These are phyloP conservation scores for Pulicaria dysenterica DNA, from an alignment of 129 eudicot genomes.

Conservation along the genomic window DNA sequence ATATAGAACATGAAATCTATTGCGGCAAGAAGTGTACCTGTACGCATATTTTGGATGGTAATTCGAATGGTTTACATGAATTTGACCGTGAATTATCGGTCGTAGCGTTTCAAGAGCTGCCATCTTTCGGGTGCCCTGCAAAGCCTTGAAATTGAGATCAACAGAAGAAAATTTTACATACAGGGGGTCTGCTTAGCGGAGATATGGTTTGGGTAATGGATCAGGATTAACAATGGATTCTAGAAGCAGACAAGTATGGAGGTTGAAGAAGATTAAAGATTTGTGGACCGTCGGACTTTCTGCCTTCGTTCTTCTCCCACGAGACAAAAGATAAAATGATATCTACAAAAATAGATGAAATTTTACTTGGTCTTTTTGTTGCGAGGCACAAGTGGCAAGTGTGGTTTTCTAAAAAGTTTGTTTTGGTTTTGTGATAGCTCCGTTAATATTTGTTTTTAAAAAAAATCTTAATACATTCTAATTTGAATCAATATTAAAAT, in stretches of 20 bases:
- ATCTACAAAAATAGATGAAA: too few species aligned
- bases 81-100: conserved; percentile 55
- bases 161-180: not conserved
- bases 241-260: conserved; percentile 22
- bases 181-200: conserved; percentile 7
- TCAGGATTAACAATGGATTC: conserved; percentile 22
- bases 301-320: conserved; percentile 19
- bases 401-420: too few species aligned
- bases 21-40: conserved; percentile 39
- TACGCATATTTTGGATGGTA: conserved; percentile 30
- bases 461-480: too few species aligned
- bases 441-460: too few species aligned
- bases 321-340: not conserved
- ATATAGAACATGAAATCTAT: conserved; percentile 41
- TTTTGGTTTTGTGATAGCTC: too few species aligned
- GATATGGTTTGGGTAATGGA: conserved; percentile 27
- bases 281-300: conserved; percentile 35
- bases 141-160: not conserved
- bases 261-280: conserved; percentile 29
- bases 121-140: conserved; percentile 27
- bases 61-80: conserved; percentile 39
- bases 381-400: too few species aligned
- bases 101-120: conserved; percentile 54
- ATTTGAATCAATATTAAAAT: too few species aligned
- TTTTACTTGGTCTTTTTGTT: too few species aligned